Evolutionary conservation across 352 stramenopile species (phyloP).

Genomic region (Pythium myriotylum): DNA sequence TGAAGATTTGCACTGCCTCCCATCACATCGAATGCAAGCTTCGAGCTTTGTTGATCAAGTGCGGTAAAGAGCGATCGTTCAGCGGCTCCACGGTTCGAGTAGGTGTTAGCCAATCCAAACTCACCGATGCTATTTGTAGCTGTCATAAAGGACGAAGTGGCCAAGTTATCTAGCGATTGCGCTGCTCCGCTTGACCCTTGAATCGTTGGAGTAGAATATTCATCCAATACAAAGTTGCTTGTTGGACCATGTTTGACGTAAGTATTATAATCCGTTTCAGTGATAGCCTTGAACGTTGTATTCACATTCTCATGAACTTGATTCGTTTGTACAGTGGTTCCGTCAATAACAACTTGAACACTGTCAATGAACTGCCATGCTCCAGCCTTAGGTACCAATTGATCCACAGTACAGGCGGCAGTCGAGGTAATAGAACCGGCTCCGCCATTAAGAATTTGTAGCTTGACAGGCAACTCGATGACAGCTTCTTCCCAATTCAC

Average conservation of each 20-base stretch:
- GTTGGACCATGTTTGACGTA: constrained; percentile 22
- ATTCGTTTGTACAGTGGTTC: constrained; percentile 23
- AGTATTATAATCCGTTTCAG: constrained; percentile 21
- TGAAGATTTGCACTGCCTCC: constrained; percentile 22
- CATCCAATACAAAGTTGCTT: constrained; percentile 24
- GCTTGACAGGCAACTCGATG: constrained; percentile 22
- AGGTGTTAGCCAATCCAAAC: constrained; percentile 25
- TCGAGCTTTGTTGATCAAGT: constrained; percentile 26
- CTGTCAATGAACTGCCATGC: constrained; percentile 21
- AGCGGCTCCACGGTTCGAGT: constrained; percentile 20
- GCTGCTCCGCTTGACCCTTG: constrained; percentile 19
- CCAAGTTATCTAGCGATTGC: constrained; percentile 24
- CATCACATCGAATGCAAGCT: constrained; percentile 27
- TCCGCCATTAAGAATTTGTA: constrained; percentile 27
- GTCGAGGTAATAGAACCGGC: constrained; percentile 20
- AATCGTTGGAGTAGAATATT: constrained; percentile 21
- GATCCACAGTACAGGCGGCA: constrained; percentile 20
- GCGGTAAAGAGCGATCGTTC: constrained; percentile 21
- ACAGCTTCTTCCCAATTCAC: constrained; percentile 26
- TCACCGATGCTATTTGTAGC: constrained; percentile 26
- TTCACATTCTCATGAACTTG: constrained; percentile 28
- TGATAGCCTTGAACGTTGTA: constrained; percentile 25
- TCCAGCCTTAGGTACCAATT: constrained; percentile 19
- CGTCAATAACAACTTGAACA: constrained; percentile 24
- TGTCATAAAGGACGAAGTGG: constrained; percentile 22